A percentile compares a stretch with the other conserved stretches of the same genome.
Evolutionary conservation across 768 basidiomycete species (phyloP).

Genomic region (Cyathus striatus): DNA sequence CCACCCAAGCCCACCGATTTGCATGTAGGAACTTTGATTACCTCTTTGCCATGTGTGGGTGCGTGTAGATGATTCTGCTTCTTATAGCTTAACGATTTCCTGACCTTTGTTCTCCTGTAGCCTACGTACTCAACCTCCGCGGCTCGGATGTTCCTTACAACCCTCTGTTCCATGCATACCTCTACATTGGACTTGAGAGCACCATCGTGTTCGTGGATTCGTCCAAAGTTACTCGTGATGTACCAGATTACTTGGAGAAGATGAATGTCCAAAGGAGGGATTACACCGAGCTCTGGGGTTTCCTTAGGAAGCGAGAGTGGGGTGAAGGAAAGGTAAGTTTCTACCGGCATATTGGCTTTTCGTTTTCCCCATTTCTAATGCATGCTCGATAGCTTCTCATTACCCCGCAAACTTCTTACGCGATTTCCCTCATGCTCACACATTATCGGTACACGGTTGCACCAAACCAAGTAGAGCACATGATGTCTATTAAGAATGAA

Average conservation of each 20-base stretch:
- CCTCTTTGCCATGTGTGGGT: constrained; percentile 71
- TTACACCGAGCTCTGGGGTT: constrained; percentile 79
- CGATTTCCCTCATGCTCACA: constrained; percentile 81
- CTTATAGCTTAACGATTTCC: constrained; percentile 6
- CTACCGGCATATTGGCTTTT: no score
- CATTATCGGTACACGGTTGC: constrained; percentile 74
- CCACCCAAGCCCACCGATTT: constrained; percentile 56
- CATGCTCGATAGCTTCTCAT: constrained; percentile 49
- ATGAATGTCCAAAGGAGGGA: constrained; percentile 54
- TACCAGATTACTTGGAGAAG: constrained; percentile 49
- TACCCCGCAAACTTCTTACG: constrained; percentile 70
- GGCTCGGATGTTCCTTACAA: constrained; percentile 89
- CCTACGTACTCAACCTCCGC: constrained; percentile 85
- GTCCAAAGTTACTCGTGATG: constrained; percentile 55
- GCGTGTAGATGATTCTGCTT: constrained; percentile 13
- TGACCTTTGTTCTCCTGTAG: constrained; percentile 28
- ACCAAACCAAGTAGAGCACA: constrained; percentile 65
- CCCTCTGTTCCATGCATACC: constrained; percentile 86
- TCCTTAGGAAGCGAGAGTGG: constrained; percentile 70
- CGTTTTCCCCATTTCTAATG: constrained; percentile 1
- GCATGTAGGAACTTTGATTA: constrained; percentile 64
- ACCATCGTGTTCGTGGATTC: constrained; percentile 75
- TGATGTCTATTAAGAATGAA: constrained; percentile 87
- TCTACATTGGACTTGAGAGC: constrained; percentile 62
- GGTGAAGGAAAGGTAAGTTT: constrained; percentile 66